Evolutionary conservation across 2,329 filamentous ascomycete genomes (phyloP), one percentile per base, ranked within the genome.

Genomic region (Colletotrichum tanaceti): DNA sequence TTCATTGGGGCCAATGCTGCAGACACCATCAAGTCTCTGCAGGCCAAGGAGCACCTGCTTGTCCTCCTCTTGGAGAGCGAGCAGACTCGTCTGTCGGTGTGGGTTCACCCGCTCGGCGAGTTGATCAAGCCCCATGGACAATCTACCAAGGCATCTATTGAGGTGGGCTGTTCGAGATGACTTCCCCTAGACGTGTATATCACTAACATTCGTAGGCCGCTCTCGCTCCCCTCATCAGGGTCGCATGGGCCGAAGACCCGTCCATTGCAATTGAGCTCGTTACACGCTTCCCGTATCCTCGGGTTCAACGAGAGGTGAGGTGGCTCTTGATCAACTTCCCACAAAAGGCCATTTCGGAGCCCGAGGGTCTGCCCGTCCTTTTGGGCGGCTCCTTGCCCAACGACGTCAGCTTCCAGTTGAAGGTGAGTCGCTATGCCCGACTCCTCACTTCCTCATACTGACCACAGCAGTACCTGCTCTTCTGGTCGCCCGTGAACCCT

Each of bases 401-500:
- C 46, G 95, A 98, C 79, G 87, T 98, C 52, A 90, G 89, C 62
- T 90, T 90, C 73, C 94, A 98, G 79, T 85, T 98, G 62, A 97
- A 95, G 86, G 91, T 92, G 81, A 71, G 74, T 69, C 2, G 4
- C 38, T n/a, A 44, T 5, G 11, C 24, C 32, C 14, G 14, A 50
- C 22, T 11, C 16, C 10, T 13, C 10, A 74, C 57, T 5, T 53
- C 39, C 20, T 5, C 47, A 54, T 70, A 61, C 75, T 82, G 74
- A 82, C 71, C 58, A 73, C 57, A 55, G 10, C 72, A 94, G 89
- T 97, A 97, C 78, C 84, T 99, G 18, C 84, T 99, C 1, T 98
- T 93, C 81, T 99, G 96, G 96, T 88, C 91, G 24, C 90, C 96
- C 0, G 90, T 97, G 39, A 97, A 97, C 75, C 96, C 96, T 0